Conservation (phyloP, 495 filamentous ascomycete genomes). For the Aspergillus campestris region DNA sequence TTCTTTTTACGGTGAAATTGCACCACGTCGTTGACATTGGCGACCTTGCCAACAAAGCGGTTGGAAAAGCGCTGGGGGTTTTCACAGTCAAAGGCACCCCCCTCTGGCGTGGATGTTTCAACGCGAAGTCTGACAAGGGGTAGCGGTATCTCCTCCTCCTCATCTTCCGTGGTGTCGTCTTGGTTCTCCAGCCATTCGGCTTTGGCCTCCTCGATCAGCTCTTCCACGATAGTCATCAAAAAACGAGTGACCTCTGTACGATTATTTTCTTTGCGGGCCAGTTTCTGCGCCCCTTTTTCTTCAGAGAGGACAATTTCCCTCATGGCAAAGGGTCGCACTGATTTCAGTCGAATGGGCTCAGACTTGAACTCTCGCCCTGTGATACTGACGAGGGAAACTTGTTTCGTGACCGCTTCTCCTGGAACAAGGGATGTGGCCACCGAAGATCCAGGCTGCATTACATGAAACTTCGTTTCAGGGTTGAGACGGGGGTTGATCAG, state of each 20-base stretch:
- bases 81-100: constrained; percentile 79
- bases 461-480: constrained; percentile 79
- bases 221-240: constrained; percentile 68
- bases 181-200: constrained; percentile 67
- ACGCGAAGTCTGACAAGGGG: constrained; percentile 86
- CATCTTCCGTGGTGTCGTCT: constrained; percentile 47
- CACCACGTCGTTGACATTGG: constrained; percentile 89
- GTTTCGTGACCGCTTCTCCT: constrained; percentile 86
- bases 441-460: constrained; percentile 96
- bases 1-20: constrained; percentile 87
- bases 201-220: constrained; percentile 80
- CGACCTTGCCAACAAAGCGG: constrained; percentile 80
- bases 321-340: constrained; percentile 86
- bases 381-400: constrained; percentile 77
- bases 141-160: constrained; percentile 51
- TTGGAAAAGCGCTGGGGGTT: constrained; percentile 97
- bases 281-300: constrained; percentile 65
- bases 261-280: constrained; percentile 76
- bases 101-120: constrained; percentile 81
- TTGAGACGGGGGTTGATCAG: constrained; percentile 75
- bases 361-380: constrained; percentile 73
- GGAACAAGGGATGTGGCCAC: constrained; percentile 86
- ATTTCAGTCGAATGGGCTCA: constrained; percentile 77
- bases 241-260: constrained; percentile 67
- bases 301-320: constrained; percentile 70